Conservation (phyloP, 1,139 yeast genomes). For the Blastobotrys arbuscula region DNA sequence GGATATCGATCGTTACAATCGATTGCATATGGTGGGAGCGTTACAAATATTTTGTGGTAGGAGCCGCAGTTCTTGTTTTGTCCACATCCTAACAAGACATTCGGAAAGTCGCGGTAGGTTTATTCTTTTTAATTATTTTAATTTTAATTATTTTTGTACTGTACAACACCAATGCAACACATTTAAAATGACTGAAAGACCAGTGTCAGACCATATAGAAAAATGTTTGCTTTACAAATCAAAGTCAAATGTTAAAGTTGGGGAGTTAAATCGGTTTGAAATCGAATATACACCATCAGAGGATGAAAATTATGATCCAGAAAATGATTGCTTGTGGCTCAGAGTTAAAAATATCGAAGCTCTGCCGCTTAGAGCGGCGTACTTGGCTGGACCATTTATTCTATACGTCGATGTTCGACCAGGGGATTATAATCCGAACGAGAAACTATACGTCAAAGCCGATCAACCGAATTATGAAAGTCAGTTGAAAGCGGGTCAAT, state of each 20-base stretch:
- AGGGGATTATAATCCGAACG: constrained; percentile 53
- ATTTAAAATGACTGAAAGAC: no score
- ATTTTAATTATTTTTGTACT: no score
- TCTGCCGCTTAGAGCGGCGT: constrained; percentile 77
- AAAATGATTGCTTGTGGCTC: constrained; percentile 43
- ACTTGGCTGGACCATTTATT: constrained; percentile 85
- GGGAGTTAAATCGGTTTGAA: constrained; percentile 50
- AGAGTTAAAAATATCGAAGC: constrained; percentile 70
- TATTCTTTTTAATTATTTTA: no score
- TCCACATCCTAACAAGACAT: no score
- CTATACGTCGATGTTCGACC: constrained; percentile 77
- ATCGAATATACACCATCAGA: constrained; percentile 40
- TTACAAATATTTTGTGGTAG: no score
- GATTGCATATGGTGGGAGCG: no score
- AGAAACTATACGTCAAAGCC: constrained; percentile 55
- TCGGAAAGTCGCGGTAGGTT: no score
- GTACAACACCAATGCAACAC: no score
- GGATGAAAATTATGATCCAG: constrained; percentile 7
- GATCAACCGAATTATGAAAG: constrained; percentile 75
- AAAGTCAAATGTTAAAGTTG: constrained; percentile 45
- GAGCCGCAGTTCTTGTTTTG: no score
- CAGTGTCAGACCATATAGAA: no score
- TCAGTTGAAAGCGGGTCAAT: constrained; percentile 63
- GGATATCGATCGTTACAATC: no score
- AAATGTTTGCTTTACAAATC: constrained; percentile 36